phyloP scores from a whole-genome alignment of 164 flowering plant species.

The Umbilicus rupestris region DNA sequence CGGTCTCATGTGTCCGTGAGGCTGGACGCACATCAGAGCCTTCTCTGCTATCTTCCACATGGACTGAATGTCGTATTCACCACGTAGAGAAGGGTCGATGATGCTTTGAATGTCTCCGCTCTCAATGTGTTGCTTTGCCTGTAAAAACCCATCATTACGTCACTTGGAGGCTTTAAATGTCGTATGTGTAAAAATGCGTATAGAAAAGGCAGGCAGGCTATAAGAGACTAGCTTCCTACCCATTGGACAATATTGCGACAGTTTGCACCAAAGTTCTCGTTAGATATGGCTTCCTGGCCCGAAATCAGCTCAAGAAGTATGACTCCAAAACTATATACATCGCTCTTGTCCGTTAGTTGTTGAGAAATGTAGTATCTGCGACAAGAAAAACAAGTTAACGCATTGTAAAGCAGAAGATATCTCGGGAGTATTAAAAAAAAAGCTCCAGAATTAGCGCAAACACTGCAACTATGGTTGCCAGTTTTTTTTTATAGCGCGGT shows the following conservation, averaged over 20 bases:
- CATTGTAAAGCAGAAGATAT: not conserved
- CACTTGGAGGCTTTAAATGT: not conserved
- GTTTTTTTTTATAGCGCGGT: not conserved
- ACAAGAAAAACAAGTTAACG: not conserved
- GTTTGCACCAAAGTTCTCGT: slow-evolving; percentile 74
- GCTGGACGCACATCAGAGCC: slow-evolving; percentile 84
- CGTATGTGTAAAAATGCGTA: not conserved
- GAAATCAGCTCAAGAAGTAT: slow-evolving; percentile 93
- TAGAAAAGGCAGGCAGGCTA: not conserved
- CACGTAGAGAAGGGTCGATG: slow-evolving; percentile 55
- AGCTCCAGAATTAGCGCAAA: not conserved
- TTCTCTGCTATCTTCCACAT: slow-evolving; percentile 99
- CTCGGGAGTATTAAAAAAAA: too few species aligned
- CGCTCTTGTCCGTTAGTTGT: slow-evolving; percentile 93
- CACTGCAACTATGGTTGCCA: not conserved
- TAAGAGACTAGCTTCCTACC: slow-evolving; percentile 36
- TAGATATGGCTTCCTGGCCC: slow-evolving; percentile 92
- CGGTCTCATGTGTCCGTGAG: slow-evolving; percentile 79
- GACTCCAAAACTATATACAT: slow-evolving; percentile 95
- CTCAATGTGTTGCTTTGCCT: slow-evolving; percentile 88
- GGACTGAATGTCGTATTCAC: slow-evolving; percentile 73
- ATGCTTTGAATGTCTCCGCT: slow-evolving; percentile 88
- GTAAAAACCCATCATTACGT: slow-evolving; percentile 11
- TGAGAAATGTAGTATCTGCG: slow-evolving; percentile 90
- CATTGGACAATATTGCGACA: slow-evolving; percentile 97